A percentile compares a stretch with the other conserved stretches of the same genome.
Evolutionary conservation across 495 filamentous ascomycete species (phyloP).

Genomic region (Geoglossum glabrum): DNA sequence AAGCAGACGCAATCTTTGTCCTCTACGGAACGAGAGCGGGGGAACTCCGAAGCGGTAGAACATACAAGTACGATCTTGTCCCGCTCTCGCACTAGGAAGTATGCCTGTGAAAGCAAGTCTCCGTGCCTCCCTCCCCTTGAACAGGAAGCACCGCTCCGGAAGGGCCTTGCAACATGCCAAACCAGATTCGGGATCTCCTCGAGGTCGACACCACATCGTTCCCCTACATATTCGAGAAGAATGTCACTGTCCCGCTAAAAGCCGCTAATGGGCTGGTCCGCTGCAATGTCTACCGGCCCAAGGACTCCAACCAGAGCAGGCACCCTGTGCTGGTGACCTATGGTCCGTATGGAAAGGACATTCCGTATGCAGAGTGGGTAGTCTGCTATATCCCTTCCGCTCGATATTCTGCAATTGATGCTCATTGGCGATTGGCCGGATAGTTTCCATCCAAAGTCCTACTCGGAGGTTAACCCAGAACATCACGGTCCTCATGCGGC

Average conservation of each 20-base stretch:
- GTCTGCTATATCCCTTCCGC: background rate
- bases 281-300: slow-evolving; percentile 23
- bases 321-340: slow-evolving; percentile 24
- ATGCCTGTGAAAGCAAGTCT: background rate
- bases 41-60: too few species aligned
- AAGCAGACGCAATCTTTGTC: too few species aligned
- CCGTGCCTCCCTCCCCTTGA: background rate
- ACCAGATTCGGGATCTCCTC: slow-evolving; percentile 21
- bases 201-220: slow-evolving; percentile 14
- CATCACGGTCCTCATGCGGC: slow-evolving; percentile 28
- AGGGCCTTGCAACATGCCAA: slow-evolving; percentile 16
- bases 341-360: slow-evolving; percentile 14
- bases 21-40: too few species aligned
- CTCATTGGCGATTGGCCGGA: background rate
- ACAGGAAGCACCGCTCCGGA: background rate
- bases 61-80: too few species aligned
- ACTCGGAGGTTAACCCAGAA: slow-evolving; percentile 25
- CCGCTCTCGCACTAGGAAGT: too few species aligned
- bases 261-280: slow-evolving; percentile 20
- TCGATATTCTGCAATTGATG: slow-evolving; percentile 4
- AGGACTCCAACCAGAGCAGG: slow-evolving; percentile 10
- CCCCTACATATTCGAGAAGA: slow-evolving; percentile 19
- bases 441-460: slow-evolving; percentile 23
- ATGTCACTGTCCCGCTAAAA: slow-evolving; percentile 15
- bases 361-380: background rate